phyloP scores from a whole-genome alignment of 2,329 filamentous ascomycete species.

The Hypoxylon sp. region DNA sequence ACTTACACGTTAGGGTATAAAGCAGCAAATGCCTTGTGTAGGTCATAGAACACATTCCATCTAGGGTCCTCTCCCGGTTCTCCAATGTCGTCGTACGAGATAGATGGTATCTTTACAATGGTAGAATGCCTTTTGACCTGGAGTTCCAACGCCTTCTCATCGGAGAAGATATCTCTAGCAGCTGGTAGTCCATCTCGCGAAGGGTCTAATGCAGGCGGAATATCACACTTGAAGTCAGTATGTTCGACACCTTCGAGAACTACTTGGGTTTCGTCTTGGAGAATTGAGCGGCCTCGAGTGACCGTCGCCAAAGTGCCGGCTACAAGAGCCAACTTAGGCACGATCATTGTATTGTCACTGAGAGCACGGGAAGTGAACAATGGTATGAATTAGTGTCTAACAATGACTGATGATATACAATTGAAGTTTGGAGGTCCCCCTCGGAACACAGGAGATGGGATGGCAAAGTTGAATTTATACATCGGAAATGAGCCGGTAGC shows the following conservation, averaged over 20 bases:
- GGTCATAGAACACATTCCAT: conserved; percentile 66
- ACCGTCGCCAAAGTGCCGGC: conserved; percentile 39
- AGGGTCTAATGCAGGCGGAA: conserved; percentile 49
- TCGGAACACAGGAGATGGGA: background rate
- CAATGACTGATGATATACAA: conserved; percentile 1
- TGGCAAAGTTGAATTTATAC: background rate
- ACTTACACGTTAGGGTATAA: conserved; percentile 65
- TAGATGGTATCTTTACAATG: conserved; percentile 67
- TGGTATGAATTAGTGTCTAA: background rate
- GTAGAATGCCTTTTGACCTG: conserved; percentile 56
- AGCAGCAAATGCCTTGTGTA: conserved; percentile 62
- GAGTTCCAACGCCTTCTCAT: conserved; percentile 49
- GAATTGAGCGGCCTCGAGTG: conserved; percentile 34
- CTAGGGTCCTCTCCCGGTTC: conserved; percentile 65
- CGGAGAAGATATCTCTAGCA: conserved; percentile 49
- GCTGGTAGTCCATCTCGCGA: conserved; percentile 51
- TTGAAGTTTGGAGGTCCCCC: background rate
- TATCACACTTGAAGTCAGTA: conserved; percentile 49
- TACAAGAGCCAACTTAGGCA: conserved; percentile 40
- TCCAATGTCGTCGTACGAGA: conserved; percentile 70
- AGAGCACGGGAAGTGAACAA: background rate
- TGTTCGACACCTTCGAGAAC: conserved; percentile 30
- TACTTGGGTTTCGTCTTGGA: conserved; percentile 35
- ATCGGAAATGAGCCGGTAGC: background rate
- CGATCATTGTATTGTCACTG: conserved; percentile 33